phyloP scores from a whole-genome alignment of 1,139 yeast genomes.

The Candida pseudoviswanathii region DNA sequence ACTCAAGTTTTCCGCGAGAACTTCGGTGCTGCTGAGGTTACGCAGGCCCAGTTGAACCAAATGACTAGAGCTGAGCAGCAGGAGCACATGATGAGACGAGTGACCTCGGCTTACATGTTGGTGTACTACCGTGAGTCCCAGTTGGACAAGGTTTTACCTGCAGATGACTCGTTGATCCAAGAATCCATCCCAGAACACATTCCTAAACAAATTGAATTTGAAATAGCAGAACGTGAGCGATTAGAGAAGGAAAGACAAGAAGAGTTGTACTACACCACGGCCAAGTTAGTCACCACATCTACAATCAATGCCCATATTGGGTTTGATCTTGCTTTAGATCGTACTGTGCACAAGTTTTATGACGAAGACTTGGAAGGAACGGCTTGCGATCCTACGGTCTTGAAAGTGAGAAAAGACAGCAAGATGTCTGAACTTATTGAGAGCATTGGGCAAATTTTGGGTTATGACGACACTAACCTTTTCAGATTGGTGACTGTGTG shows the following conservation, averaged over 20 bases:
- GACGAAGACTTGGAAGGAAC: slow-evolving; percentile 50
- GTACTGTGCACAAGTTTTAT: slow-evolving; percentile 44
- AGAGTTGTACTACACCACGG: slow-evolving; percentile 69
- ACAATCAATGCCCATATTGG: slow-evolving; percentile 67
- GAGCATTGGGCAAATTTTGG: slow-evolving; percentile 49
- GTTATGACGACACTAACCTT: slow-evolving; percentile 27
- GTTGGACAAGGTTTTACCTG: slow-evolving; percentile 60
- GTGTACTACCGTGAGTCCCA: slow-evolving; percentile 79
- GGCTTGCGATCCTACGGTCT: slow-evolving; percentile 50
- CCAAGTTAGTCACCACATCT: slow-evolving; percentile 53
- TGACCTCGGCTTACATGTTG: slow-evolving; percentile 95
- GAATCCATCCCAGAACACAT: slow-evolving; percentile 65
- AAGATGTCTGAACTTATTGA: slow-evolving; percentile 54
- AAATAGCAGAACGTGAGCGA: slow-evolving; percentile 55
- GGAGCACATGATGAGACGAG: slow-evolving; percentile 68
- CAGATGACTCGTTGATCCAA: slow-evolving; percentile 47
- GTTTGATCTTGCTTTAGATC: slow-evolving; percentile 75
- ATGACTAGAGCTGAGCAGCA: slow-evolving; percentile 63
- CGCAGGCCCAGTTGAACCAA: slow-evolving; percentile 48
- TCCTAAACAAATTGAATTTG: slow-evolving; percentile 63
- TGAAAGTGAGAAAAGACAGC: slow-evolving; percentile 62
- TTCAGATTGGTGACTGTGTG: slow-evolving; percentile 68
- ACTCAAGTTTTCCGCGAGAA: slow-evolving; percentile 90
- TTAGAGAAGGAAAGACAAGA: slow-evolving; percentile 73
- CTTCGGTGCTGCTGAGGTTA: slow-evolving; percentile 74